These are phyloP conservation scores for Penicillium antarcticum DNA, from an alignment of 495 filamentous ascomycete genomes.

Conservation along the genomic window DNA sequence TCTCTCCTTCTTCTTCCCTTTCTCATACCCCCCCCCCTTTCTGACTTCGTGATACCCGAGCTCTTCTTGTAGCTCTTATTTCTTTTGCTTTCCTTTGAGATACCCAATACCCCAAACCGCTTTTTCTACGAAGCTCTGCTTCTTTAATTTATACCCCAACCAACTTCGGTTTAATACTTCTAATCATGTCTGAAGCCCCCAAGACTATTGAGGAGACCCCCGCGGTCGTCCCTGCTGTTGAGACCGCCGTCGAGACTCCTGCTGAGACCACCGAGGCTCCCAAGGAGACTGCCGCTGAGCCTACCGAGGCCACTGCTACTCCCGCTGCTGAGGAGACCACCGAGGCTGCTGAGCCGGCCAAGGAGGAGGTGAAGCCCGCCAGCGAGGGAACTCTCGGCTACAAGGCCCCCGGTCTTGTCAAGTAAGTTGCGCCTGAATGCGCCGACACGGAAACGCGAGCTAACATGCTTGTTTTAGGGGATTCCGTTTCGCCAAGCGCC, in stretches of 20 bases:
- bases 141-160: constrained; percentile 35
- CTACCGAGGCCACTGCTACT: constrained; percentile 17
- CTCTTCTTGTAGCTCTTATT: constrained; percentile 41
- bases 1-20: constrained; percentile 28
- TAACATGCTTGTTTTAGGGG: constrained; percentile 41
- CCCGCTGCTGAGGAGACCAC: constrained; percentile 28
- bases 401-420: constrained; percentile 86
- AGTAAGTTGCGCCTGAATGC: constrained; percentile 57
- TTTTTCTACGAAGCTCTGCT: constrained; percentile 27
- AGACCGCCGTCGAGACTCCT: constrained; percentile 34
- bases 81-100: constrained; percentile 41
- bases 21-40: constrained; percentile 25
- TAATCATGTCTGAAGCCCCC: constrained; percentile 52
- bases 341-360: constrained; percentile 47
- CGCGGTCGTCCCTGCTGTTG: constrained; percentile 35
- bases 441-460: neutral
- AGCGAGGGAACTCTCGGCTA: constrained; percentile 74
- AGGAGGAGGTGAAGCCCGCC: constrained; percentile 51
- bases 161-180: constrained; percentile 24
- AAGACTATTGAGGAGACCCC: constrained; percentile 49
- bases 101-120: constrained; percentile 40
- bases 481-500: constrained; percentile 67
- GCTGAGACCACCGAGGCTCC: constrained; percentile 25
- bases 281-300: constrained; percentile 36
- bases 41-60: constrained; percentile 46